A percentile compares a stretch with the other conserved stretches of the same genome.
Conservation (phyloP, 2,329 filamentous ascomycete species). For the Alternaria conjuncta region DNA sequence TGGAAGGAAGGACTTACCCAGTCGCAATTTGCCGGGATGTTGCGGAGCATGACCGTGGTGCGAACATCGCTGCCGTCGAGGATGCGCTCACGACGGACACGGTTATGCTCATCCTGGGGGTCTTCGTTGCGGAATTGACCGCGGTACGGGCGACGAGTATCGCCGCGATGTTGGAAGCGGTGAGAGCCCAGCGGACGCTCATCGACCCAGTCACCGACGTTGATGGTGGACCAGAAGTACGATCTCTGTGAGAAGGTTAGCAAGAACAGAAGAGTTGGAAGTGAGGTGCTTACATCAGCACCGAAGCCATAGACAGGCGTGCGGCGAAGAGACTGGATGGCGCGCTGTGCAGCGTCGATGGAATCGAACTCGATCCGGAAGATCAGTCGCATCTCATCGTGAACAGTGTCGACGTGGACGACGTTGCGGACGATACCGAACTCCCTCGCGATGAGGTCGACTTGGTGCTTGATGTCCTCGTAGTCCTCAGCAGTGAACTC, state of each 20-base stretch:
- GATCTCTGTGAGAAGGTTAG: conserved; percentile 29
- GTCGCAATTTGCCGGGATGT: conserved; percentile 92
- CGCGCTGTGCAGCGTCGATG: conserved; percentile 35
- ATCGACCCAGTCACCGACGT: conserved; percentile 26
- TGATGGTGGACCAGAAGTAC: conserved; percentile 27
- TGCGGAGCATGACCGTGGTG: conserved; percentile 82
- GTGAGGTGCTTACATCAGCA: conserved; percentile 19
- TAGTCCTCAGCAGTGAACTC: conserved; percentile 25
- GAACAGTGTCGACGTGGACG: conserved; percentile 25
- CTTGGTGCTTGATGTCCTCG: conserved; percentile 12
- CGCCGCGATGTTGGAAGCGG: conserved; percentile 26
- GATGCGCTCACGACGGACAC: conserved; percentile 49
- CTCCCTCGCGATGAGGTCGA: conserved; percentile 19
- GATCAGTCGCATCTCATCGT: conserved; percentile 20
- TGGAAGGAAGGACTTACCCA: conserved; percentile 44
- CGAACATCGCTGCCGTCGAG: conserved; percentile 56
- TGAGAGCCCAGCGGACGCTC: conserved; percentile 25
- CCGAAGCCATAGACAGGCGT: conserved; percentile 19
- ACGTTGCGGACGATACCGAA: conserved; percentile 29
- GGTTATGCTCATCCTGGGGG: conserved; percentile 45
- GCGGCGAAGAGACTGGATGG: conserved; percentile 23
- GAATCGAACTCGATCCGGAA: conserved; percentile 45
- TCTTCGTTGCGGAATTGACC: conserved; percentile 13
- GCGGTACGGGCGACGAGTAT: conserved; percentile 6
- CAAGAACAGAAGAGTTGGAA: background rate